Evolutionary conservation across 805 yeast species (phyloP).

Genomic region (Barnettozyma wickerhamii): DNA sequence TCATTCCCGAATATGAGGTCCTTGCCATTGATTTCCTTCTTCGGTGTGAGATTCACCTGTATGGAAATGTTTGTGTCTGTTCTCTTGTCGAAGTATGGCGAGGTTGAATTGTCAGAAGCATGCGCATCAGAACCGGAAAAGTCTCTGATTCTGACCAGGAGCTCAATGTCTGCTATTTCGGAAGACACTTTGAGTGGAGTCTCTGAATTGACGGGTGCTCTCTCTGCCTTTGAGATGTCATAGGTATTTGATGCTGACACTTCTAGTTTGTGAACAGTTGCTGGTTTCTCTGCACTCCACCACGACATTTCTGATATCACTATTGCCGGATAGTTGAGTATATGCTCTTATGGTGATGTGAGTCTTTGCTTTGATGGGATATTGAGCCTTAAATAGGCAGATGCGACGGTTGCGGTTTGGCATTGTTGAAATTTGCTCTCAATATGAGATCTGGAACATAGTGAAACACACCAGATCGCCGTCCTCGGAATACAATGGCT

Average conservation of each 20-base stretch:
- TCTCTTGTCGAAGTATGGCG: conserved; percentile 22
- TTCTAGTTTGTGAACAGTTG: conserved; percentile 1
- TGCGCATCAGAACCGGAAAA: conserved; percentile 42
- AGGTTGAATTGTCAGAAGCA: conserved; percentile 24
- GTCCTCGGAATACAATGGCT: too few species aligned
- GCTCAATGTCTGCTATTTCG: conserved; percentile 33
- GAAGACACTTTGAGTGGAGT: conserved; percentile 34
- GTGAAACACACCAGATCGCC: too few species aligned
- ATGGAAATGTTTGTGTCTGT: conserved; percentile 30
- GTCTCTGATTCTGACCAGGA: conserved; percentile 41
- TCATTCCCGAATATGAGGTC: conserved; percentile 68
- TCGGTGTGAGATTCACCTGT: conserved; percentile 40
- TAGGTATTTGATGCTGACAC: conserved; percentile 13
- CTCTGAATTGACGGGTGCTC: conserved; percentile 43
- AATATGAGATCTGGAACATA: too few species aligned
- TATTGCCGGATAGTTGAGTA: too few species aligned
- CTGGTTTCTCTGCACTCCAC: neutral
- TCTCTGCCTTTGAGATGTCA: conserved; percentile 13
- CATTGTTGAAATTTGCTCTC: too few species aligned
- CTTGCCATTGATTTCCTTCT: conserved; percentile 39
- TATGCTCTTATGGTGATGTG: too few species aligned
- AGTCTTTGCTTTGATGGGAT: too few species aligned
- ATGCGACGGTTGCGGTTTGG: too few species aligned
- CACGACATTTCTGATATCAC: too few species aligned
- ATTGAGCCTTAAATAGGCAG: too few species aligned